phyloP scores from a whole-genome alignment of 371 early-diverging fungal genomes.

The Mucor mucedo region DNA sequence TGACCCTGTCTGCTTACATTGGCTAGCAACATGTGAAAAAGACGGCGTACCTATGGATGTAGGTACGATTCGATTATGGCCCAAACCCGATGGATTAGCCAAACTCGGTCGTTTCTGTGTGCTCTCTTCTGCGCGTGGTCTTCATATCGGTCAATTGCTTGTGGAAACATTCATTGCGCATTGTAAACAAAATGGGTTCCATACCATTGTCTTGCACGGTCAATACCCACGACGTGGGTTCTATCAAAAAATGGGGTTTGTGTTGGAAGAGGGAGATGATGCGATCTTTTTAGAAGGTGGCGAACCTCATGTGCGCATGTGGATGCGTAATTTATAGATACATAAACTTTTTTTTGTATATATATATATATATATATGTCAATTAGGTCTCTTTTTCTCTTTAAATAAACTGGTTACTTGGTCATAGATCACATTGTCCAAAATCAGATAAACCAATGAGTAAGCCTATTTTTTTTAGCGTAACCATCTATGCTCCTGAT shows the following conservation, averaged over 20 bases:
- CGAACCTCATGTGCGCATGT: slow-evolving; percentile 52
- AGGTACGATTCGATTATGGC: slow-evolving; percentile 41
- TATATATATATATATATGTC: no score
- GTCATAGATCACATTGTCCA: no score
- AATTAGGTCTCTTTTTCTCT: no score
- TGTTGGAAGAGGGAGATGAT: slow-evolving; percentile 39
- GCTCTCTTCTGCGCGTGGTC: slow-evolving; percentile 37
- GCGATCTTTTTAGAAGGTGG: slow-evolving; percentile 46
- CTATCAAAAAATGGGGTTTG: slow-evolving; percentile 51
- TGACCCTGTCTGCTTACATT: slow-evolving; percentile 37
- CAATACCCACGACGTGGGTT: slow-evolving; percentile 51
- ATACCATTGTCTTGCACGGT: slow-evolving; percentile 38
- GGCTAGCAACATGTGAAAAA: slow-evolving; percentile 38
- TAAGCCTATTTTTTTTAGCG: no score
- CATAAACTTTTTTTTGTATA: no score
- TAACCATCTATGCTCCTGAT: no score
- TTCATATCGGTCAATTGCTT: slow-evolving; percentile 35
- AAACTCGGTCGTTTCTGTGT: slow-evolving; percentile 56
- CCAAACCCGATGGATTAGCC: slow-evolving; percentile 29
- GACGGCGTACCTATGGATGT: slow-evolving; percentile 17
- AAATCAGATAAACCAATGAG: no score
- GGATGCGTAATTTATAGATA: slow-evolving; percentile 26
- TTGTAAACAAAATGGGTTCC: slow-evolving; percentile 22
- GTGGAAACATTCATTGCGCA: slow-evolving; percentile 32
- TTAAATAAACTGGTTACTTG: no score